Conservation (phyloP, 768 basidiomycete species). For the Strobilomyces dryophilus region DNA sequence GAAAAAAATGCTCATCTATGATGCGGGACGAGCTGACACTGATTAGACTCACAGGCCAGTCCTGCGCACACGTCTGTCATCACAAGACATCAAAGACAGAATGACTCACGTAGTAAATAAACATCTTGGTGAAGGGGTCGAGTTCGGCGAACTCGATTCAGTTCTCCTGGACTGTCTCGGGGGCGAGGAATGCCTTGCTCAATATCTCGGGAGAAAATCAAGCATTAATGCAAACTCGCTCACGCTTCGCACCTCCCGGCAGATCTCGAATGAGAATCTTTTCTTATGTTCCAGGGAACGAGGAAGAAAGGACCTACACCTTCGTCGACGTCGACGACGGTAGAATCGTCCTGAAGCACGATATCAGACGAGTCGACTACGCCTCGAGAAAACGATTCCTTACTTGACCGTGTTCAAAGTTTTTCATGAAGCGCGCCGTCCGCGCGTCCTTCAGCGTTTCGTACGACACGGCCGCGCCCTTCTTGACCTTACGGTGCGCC, state of each 20-base stretch:
- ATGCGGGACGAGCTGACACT: not conserved
- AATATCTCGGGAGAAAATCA: conserved; percentile 18
- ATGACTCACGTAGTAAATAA: conserved; percentile 31
- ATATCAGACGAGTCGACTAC: not conserved
- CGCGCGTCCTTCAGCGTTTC: conserved; percentile 25
- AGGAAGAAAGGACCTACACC: conserved; percentile 31
- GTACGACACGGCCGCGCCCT: conserved; percentile 20
- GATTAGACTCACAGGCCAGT: conserved; percentile 25
- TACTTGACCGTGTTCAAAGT: no score
- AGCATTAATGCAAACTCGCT: no score
- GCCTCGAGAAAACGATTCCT: no score
- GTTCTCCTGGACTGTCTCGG: conserved; percentile 14
- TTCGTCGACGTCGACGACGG: conserved; percentile 34
- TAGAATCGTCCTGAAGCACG: conserved; percentile 17
- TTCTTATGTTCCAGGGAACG: conserved; percentile 25
- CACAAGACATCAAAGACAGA: not conserved
- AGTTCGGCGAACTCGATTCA: conserved; percentile 27
- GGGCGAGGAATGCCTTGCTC: conserved; percentile 22
- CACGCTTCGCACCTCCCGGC: conserved; percentile 18
- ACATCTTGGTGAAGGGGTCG: conserved; percentile 26
- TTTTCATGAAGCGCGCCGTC: conserved; percentile 17
- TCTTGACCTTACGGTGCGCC: conserved; percentile 17
- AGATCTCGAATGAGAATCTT: conserved; percentile 34
- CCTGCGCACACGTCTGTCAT: conserved; percentile 10
- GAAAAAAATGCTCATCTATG: conserved; percentile 25